Evolutionary conservation across 352 stramenopile genomes (phyloP), one percentile per base, ranked within the genome.

Genomic region (Phytophthora syringae): DNA sequence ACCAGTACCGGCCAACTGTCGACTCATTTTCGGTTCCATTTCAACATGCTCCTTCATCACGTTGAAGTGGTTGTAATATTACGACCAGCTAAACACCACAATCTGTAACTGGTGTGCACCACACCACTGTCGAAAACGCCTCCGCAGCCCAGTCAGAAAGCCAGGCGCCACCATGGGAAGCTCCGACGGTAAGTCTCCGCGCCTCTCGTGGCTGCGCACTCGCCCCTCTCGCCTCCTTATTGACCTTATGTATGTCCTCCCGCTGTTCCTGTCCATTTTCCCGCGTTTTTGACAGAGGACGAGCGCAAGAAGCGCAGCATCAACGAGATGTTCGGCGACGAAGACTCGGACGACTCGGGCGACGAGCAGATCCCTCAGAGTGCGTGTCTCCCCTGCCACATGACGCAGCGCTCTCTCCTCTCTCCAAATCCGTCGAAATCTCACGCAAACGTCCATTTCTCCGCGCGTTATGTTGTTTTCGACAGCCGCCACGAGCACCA

Each of bases 241-340:
- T 52, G 20, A 57, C 30, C 22, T 60, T 5, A 27, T 34, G 2
- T 24, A 12, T 43, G 7, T 44, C 22, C 27, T 62, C 6, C 10
- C 7, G 18, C 43, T 7, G 7, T 37, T 12, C 1, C 2, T 28
- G 25, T 5, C n/a, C 39, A 52, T 55, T 12, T 12, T 44, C 15
- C 9, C 9, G 11, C 7, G 7, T 57, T 42, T 50, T 45, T 32
- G 6, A 39, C 64, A 91, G 81, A 92, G 45, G 81, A 94, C 44
- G 84, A 91, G 62, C 81, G 78, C 58, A 93, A 92, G 76, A 94
- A 93, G 76, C 79, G 80, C 70, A 90, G 80, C 58, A 92, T 94
- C 67, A 93, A 92, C 60, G 86, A 94, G 61, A 94, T 94, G 86
- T 94, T 94, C 64, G 86, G 86, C 34, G 86, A 92, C 50, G 85